Evolutionary conservation across 208 protist species (phyloP).

Genomic region (Trypanosoma vivax): DNA sequence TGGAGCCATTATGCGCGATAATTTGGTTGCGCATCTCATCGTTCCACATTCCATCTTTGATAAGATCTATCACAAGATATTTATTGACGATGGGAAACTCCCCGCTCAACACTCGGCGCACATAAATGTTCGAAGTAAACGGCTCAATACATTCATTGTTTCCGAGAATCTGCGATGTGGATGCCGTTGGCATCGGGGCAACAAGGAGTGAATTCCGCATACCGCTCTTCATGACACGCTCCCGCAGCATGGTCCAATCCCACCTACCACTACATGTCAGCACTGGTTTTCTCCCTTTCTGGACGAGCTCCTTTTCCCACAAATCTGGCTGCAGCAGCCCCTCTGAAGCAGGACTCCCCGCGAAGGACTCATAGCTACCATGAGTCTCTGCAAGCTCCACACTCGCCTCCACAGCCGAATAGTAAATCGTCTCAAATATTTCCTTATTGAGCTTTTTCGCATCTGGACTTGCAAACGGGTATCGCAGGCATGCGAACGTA

Average conservation of each 20-base stretch:
- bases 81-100: slow-evolving; percentile 99
- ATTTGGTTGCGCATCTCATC: slow-evolving; percentile 94
- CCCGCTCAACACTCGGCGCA: slow-evolving; percentile 95
- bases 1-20: slow-evolving; percentile 93
- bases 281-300: neutral
- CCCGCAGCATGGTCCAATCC: slow-evolving; percentile 94
- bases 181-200: slow-evolving; percentile 99
- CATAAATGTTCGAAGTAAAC: slow-evolving; percentile 99
- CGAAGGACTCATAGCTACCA: slow-evolving; percentile 94
- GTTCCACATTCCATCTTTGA: slow-evolving; percentile 92
- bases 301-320: slow-evolving; percentile 73
- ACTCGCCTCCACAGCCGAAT: slow-evolving; percentile 86
- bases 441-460: slow-evolving; percentile 94
- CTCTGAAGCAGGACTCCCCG: slow-evolving; percentile 91
- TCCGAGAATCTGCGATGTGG: slow-evolving; percentile 98
- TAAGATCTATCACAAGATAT: slow-evolving; percentile 96
- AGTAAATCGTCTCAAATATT: slow-evolving; percentile 99
- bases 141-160: slow-evolving; percentile 99
- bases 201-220: slow-evolving; percentile 98
- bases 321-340: slow-evolving; percentile 99
- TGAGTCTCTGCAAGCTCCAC: slow-evolving; percentile 90
- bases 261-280: slow-evolving; percentile 84
- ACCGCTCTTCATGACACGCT: slow-evolving; percentile 86
- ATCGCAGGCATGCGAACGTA: slow-evolving; percentile 92
- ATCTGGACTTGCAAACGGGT: slow-evolving; percentile 92